Evolutionary conservation across 352 stramenopile species (phyloP).

Genomic region (Phytophthora podocarpi): DNA sequence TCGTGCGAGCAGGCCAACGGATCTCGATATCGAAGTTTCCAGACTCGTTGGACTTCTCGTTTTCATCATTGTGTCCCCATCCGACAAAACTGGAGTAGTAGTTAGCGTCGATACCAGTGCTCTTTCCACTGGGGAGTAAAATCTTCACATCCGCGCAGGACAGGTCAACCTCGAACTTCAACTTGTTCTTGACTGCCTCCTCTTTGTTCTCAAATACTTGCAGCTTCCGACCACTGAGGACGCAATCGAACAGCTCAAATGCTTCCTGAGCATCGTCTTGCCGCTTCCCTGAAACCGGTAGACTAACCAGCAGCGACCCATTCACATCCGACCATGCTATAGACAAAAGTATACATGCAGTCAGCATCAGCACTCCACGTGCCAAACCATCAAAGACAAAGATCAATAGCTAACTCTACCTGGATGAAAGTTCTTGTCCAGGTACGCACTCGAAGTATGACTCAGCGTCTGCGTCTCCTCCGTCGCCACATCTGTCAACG

Average conservation of each 20-base stretch:
- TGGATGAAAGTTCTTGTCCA: slow-evolving; percentile 35
- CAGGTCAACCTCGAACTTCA: slow-evolving; percentile 48
- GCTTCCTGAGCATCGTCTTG: slow-evolving; percentile 14
- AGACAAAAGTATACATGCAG: slow-evolving; percentile 2
- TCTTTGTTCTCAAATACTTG: slow-evolving; percentile 37
- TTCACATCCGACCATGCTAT: slow-evolving; percentile 34
- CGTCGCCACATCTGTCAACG: slow-evolving; percentile 57
- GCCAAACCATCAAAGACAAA: neutral
- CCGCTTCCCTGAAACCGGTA: slow-evolving; percentile 9
- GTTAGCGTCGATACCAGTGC: slow-evolving; percentile 6
- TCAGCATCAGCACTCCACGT: neutral
- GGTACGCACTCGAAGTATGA: slow-evolving; percentile 17
- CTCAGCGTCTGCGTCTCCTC: slow-evolving; percentile 51
- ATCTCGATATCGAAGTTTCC: slow-evolving; percentile 44
- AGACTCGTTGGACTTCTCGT: slow-evolving; percentile 12
- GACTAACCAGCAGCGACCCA: slow-evolving; percentile 38
- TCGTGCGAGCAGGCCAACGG: slow-evolving; percentile 17
- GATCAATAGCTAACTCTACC: slow-evolving; percentile 11
- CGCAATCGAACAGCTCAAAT: slow-evolving; percentile 48
- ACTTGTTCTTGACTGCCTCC: neutral
- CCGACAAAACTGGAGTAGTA: slow-evolving; percentile 34
- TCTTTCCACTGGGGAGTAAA: slow-evolving; percentile 35
- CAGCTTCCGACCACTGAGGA: slow-evolving; percentile 39
- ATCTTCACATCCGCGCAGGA: slow-evolving; percentile 40
- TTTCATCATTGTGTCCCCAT: slow-evolving; percentile 17